Percentiles rank a stretch among this genome's conserved stretches.
Conservation (phyloP, 2,329 filamentous ascomycete genomes). For the Didymellaceae sp. region DNA sequence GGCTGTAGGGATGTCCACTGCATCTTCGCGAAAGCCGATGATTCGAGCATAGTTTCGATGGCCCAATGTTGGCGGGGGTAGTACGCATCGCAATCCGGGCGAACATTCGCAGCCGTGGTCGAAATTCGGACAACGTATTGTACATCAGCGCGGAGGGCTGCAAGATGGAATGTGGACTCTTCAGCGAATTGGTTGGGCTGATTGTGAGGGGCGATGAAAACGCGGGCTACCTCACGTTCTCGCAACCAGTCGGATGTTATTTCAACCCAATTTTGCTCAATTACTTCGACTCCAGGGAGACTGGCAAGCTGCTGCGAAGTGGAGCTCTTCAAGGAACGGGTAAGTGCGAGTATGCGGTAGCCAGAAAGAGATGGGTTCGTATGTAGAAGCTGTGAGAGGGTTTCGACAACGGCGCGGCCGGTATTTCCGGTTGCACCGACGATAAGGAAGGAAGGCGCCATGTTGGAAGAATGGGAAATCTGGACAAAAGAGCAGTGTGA, state of each 20-base stretch:
- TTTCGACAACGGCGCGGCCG: slow-evolving; percentile 15
- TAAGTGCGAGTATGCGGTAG: slow-evolving; percentile 25
- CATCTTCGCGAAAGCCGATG: slow-evolving; percentile 12
- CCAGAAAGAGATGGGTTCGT: slow-evolving; percentile 6
- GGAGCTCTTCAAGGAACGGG: slow-evolving; percentile 16
- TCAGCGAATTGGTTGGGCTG: slow-evolving; percentile 26
- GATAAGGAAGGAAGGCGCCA: slow-evolving; percentile 19
- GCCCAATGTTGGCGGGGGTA: slow-evolving; percentile 28
- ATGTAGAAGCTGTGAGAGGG: slow-evolving; percentile 20
- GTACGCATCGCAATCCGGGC: slow-evolving; percentile 19
- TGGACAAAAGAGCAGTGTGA: no score
- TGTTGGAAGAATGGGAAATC: no score
- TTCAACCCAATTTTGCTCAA: slow-evolving; percentile 20
- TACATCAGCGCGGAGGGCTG: slow-evolving; percentile 19
- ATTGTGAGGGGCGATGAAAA: slow-evolving; percentile 29
- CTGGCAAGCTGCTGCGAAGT: slow-evolving; percentile 19
- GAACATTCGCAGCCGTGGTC: slow-evolving; percentile 21
- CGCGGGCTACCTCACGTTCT: slow-evolving; percentile 14
- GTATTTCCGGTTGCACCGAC: slow-evolving; percentile 29
- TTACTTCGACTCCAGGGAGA: slow-evolving; percentile 20
- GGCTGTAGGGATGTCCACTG: slow-evolving; percentile 26
- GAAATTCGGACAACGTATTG: slow-evolving; percentile 28
- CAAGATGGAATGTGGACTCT: slow-evolving; percentile 24
- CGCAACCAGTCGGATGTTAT: slow-evolving; percentile 23
- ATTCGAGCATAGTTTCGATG: slow-evolving; percentile 21